A percentile compares a stretch with the other conserved stretches of the same genome.
These are phyloP conservation scores for Coemansia sp. DNA, from an alignment of 371 early-diverging fungal genomes.

Conservation along the genomic window DNA sequence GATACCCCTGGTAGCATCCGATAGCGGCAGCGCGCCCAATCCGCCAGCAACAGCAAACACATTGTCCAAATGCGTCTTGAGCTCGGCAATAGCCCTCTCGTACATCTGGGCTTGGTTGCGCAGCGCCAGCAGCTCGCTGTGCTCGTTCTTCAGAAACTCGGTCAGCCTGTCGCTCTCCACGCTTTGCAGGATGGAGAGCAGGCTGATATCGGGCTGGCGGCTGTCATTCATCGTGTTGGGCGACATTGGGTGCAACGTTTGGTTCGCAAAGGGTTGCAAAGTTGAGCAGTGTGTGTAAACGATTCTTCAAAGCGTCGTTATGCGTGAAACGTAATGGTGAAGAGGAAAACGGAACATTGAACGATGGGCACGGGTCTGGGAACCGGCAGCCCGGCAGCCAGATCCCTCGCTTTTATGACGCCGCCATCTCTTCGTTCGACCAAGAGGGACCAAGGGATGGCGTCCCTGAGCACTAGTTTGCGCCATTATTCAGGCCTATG, in stretches of 20 bases:
- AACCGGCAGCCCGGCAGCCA: neutral
- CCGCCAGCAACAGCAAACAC: constrained; percentile 29
- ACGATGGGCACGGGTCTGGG: constrained; percentile 1
- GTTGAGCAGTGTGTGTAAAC: neutral
- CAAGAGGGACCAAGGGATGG: neutral
- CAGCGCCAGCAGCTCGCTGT: constrained; percentile 21
- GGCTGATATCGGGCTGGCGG: neutral
- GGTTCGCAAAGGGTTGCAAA: neutral
- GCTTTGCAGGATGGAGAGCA: constrained; percentile 2
- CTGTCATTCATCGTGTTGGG: neutral
- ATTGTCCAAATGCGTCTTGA: constrained; percentile 21
- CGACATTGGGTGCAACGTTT: neutral
- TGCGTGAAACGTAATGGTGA: neutral
- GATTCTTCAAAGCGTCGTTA: neutral
- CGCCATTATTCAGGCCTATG: neutral
- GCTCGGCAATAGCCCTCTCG: constrained; percentile 19
- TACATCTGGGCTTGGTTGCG: constrained; percentile 11
- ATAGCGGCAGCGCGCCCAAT: constrained; percentile 24
- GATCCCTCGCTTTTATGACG: neutral
- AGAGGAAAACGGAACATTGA: neutral
- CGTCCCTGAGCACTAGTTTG: neutral
- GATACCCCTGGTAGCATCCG: constrained; percentile 4
- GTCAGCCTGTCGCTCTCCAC: constrained; percentile 16
- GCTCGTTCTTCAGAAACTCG: constrained; percentile 19
- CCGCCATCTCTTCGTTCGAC: neutral